A percentile compares a stretch with the other conserved stretches of the same genome.
phyloP scores from a whole-genome alignment of 2,329 filamentous ascomycete genomes.

The Chrysoporthe cubensis region DNA sequence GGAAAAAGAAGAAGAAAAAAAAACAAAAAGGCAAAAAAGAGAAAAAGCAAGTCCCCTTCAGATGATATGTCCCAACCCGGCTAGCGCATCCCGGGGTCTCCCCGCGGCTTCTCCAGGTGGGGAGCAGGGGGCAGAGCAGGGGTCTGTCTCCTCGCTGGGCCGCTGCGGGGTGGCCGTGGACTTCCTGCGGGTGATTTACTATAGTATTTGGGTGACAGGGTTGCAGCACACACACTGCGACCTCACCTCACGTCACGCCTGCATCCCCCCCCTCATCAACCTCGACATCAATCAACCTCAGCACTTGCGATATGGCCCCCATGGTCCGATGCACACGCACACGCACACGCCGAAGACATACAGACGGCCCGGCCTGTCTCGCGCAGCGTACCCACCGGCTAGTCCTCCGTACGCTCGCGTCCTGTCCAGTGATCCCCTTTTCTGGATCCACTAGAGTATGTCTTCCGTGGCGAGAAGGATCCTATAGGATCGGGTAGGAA shows the following conservation, averaged over 20 bases:
- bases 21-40: too few relatives aligned
- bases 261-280: not conserved
- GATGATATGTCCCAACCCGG: not conserved
- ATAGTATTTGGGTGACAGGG: not conserved
- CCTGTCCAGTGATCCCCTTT: not conserved
- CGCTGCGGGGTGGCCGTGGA: not conserved
- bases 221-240: not conserved
- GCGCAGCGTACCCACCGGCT: not conserved
- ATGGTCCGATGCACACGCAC: not conserved
- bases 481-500: not conserved
- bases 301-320: not conserved
- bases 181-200: not conserved
- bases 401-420: not conserved
- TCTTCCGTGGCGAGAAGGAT: not conserved
- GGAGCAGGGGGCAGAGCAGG: not conserved
- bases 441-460: not conserved
- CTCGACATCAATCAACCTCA: not conserved
- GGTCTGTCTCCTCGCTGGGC: not conserved
- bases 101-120: not conserved
- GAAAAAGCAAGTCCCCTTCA: not conserved
- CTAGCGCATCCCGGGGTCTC: not conserved
- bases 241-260: not conserved
- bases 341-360: not conserved
- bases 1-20: too few relatives aligned
- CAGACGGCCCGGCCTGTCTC: not conserved